Evolutionary conservation across 306 rosid genomes (phyloP), one percentile per base, ranked within the genome.

Genomic region (Pyrus betulifolia): DNA sequence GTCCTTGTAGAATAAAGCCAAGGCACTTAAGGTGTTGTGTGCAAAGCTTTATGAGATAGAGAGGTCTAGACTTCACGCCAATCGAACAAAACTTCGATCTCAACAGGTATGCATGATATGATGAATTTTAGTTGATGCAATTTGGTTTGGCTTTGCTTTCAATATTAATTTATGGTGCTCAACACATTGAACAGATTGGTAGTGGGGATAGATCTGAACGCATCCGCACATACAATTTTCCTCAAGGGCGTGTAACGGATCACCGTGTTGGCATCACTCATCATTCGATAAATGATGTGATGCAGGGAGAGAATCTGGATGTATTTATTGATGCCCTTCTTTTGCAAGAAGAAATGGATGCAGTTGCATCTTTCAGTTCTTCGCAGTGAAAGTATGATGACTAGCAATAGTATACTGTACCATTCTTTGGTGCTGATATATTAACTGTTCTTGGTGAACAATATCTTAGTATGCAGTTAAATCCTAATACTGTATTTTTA

Each of bases 141-240:
- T 52, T 33, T 45, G 6, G 58, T 67, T 27, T 58, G 67, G 7
- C 38, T 72, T 74, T 69, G 10, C 55, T 61, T 62, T 75, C 33
- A 69, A 68, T 54, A 76, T 71, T 85, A 13, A 31, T 35, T 35
- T 18, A 77, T 46, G 18, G 52, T 14, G 52, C 52, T 46, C 18
- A 46, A 14, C 15, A 13, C 52, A 1, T 27, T 74, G 70, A 70
- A 69, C 88, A 91, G 96, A 87, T 91, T 75, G 97, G 98, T 60
- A 91, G 97, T 72, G 96, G 98, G 72, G 97, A 94, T 83, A 90
- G 95, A 85, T 94, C 96, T 11, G 95, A 90, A 82, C 90, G 98
- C 81, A 92, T 94, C 67, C 89, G 95, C 49, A 90, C 97, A 0
- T 94, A 94, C 95, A 94, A 90, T 85, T 91, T 85, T 69, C 95